Evolutionary conservation across 2,329 filamentous ascomycete genomes (phyloP).

Genomic region (Alternaria viburni): DNA sequence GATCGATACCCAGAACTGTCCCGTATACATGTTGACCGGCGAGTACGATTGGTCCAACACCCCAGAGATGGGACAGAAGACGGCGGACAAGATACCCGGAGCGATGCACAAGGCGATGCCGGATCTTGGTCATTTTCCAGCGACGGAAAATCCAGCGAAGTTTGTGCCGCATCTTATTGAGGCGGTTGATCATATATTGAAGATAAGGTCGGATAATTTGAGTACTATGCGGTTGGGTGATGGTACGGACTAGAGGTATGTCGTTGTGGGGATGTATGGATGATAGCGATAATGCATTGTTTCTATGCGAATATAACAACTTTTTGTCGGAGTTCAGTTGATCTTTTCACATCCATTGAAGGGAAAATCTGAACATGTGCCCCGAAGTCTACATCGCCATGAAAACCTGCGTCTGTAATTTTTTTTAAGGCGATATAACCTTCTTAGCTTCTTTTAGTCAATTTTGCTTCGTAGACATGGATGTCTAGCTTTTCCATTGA

Average conservation of each 20-base stretch:
- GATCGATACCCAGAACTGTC: constrained; percentile 58
- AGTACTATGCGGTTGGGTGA: constrained; percentile 41
- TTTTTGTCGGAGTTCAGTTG: background rate
- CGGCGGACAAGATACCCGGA: constrained; percentile 56
- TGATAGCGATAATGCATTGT: background rate
- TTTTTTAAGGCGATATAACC: no score
- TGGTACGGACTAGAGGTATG: constrained; percentile 22
- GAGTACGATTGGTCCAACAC: constrained; percentile 59
- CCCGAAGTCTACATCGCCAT: no score
- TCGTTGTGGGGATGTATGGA: no score
- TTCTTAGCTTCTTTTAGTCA: no score
- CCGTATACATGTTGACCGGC: constrained; percentile 59
- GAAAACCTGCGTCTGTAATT: no score
- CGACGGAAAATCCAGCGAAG: constrained; percentile 52
- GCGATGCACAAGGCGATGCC: constrained; percentile 55
- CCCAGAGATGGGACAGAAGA: constrained; percentile 54
- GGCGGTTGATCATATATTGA: constrained; percentile 48
- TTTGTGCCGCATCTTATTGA: constrained; percentile 50
- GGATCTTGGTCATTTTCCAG: constrained; percentile 56
- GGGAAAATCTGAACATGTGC: no score
- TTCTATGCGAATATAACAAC: background rate
- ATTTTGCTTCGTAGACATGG: no score
- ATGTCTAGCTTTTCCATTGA: no score
- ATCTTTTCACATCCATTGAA: background rate
- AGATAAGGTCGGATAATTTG: constrained; percentile 37